Percentiles rank a stretch among this genome's conserved stretches.
Evolutionary conservation across 148 eudicot species (phyloP).

Genomic region (Fagopyrum homotropicum): DNA sequence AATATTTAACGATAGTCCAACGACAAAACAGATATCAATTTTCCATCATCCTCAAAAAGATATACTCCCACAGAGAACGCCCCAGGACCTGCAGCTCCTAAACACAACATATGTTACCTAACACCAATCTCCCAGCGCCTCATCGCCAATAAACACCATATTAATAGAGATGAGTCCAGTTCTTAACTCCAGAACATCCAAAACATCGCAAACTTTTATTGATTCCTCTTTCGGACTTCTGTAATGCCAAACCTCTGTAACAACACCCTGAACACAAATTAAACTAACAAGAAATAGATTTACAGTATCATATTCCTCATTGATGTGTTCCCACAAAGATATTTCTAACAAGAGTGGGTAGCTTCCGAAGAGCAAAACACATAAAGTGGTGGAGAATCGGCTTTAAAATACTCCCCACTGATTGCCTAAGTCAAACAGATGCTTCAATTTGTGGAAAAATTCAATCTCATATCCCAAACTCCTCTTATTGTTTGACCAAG

Average conservation of each 20-base stretch:
- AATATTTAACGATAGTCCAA: no score
- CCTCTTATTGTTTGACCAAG: slow-evolving; percentile 8
- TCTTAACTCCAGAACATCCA: neutral
- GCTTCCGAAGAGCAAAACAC: neutral
- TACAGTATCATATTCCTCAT: neutral
- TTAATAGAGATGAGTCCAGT: neutral
- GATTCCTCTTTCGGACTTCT: neutral
- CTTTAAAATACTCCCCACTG: neutral
- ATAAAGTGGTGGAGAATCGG: neutral
- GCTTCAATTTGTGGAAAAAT: neutral
- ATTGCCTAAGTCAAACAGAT: slow-evolving; percentile 8
- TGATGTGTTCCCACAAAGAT: neutral
- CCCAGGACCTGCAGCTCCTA: neutral
- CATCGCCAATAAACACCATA: neutral
- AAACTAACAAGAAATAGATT: neutral
- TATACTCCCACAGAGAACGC: neutral
- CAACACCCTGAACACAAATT: neutral
- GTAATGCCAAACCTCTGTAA: neutral
- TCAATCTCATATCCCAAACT: neutral
- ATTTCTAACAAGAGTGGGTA: neutral
- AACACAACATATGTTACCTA: neutral
- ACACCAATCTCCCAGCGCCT: neutral
- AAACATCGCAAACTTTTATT: neutral
- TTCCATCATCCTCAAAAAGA: neutral
- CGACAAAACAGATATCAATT: neutral